Evolutionary conservation across 2,329 filamentous ascomycete species (phyloP), one percentile per base, ranked within the genome.

Genomic region (Colletotrichum godetiae): DNA sequence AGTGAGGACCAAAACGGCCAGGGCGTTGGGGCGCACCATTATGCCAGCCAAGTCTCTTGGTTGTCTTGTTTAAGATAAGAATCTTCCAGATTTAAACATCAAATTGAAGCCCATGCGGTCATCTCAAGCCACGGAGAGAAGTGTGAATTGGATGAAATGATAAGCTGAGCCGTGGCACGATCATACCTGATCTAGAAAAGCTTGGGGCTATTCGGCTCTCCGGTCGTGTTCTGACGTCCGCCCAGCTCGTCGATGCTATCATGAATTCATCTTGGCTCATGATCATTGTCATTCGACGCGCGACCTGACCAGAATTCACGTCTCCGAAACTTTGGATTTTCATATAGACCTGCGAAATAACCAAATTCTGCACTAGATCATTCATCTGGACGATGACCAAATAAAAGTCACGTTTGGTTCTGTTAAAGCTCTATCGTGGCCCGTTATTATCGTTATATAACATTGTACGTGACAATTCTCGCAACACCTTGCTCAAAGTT

Each of bases 31-130:
- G 31, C 69, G 63, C 69, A n/a, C 52, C 33, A 64, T 33, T n/a
- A 46, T 55, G 33, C 29, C 46, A 31, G 60, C 70, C 66, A 73
- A 73, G 70, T 27, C 7, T 29, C 60, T 73, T 70, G 59, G 60
- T 2, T 13, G 11, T 19, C 46, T 56, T 57, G 15, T 33, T 11
- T 13, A 19, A 24, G 35, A 66, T 57, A 70, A 66, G 49, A 60
- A 61, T 56, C 49, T 65, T 64, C 66, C 60, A 35, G 27, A 65
- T 65, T n/a, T 12, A 13, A 5, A 3, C 6, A 11, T 12, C 19
- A 5, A 7, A 8, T 3, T 42, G 19, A 37, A 60, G 27, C 24
- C 13, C 2, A 27, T 15, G 7, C 29, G 10, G 5, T 12, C 13
- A n/a, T 10, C n/a, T 12, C 6, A 19, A 2, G 2, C 13, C 0